Base-by-base conservation (phyloP, 148 eudicot genomes). In the Rhododendron ovatum region DNA sequence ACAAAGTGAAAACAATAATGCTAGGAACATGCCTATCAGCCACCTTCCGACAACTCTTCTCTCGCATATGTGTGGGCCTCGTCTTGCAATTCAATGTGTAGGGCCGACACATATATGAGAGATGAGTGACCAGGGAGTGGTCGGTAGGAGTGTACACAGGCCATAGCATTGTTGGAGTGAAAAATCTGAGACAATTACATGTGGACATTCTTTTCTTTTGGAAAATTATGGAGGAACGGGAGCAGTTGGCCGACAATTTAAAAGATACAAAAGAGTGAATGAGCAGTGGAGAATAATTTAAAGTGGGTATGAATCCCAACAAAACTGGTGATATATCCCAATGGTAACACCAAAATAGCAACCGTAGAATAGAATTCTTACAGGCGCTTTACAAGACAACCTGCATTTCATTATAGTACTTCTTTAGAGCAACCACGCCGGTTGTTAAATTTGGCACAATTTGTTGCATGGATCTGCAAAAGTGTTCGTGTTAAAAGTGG, bases 31-130 rank as follows among this genome's bases (percentile, higher is more conserved):
- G 7, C 45, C 7, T 41, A 41, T 0, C 45, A 1, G 45, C 0
- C 45, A 5, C 45, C 5, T 41, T 41, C 45, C 7, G 45, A 41
- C 1, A 41, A 41, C 8, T 41, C 45, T 1, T 41, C 7, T 41
- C 45, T 41, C 7, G 0, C 7, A 41, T 41, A 41, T 6, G 7
- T 5, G 7, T 41, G 45, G 1, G 7, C 0, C 0, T 0, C 7
- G 6, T 41, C 0, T 0, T 1, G 1, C 45, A 41, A 6, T 41
- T 41, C 0, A 41, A 41, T 41, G 7, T 6, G 7, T 41, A 7
- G 1, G 1, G 1, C 8, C 7, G 45, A 41, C 1, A 41, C 45
- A 6, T 6, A 41, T 6, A 7, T 41, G 45, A 41, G 45, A 41
- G 45, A 41, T 0, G 45, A 5, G 45, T 6, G 45, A 0, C 7